phyloP scores from a whole-genome alignment of 192 early-diverging fungal species.

The Coemansia sp. region DNA sequence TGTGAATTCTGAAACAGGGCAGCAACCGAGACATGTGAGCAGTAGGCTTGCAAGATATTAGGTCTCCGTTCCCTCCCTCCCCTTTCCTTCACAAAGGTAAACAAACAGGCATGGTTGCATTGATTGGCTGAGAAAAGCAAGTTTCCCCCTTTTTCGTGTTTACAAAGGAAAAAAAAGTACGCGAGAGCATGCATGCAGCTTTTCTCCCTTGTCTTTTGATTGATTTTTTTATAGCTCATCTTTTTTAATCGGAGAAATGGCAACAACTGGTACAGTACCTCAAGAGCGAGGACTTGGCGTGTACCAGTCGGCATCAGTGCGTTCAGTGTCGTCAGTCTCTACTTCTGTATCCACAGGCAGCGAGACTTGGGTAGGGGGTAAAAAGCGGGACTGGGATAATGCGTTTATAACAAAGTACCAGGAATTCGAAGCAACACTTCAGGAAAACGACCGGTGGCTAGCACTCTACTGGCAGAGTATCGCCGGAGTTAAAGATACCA shows the following conservation, averaged over 20 bases:
- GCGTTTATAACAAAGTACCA: constrained; percentile 46
- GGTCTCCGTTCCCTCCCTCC: neutral
- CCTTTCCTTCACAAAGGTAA: neutral
- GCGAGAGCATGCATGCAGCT: neutral
- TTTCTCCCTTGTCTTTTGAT: constrained; percentile 3
- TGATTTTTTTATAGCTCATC: constrained; percentile 6
- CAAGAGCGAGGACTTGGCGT: neutral
- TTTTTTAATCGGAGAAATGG: constrained; percentile 12
- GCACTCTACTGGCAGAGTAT: constrained; percentile 48
- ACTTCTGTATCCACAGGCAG: constrained; percentile 7
- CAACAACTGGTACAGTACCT: constrained; percentile 9
- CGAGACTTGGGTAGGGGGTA: constrained; percentile 35
- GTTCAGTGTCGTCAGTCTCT: constrained; percentile 24
- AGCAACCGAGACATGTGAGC: neutral
- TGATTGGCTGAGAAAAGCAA: constrained; percentile 2
- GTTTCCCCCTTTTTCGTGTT: neutral
- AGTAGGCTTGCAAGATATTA: neutral
- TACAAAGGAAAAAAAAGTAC: neutral
- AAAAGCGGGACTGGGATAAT: constrained; percentile 53
- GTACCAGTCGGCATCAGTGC: constrained; percentile 12
- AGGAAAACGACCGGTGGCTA: constrained; percentile 53
- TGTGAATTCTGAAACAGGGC: neutral
- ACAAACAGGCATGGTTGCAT: neutral
- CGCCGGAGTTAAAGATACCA: constrained; percentile 29
- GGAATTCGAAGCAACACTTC: constrained; percentile 49